Conservation (phyloP, 345 rosid genomes). For the Abelmoschus esculentus region DNA sequence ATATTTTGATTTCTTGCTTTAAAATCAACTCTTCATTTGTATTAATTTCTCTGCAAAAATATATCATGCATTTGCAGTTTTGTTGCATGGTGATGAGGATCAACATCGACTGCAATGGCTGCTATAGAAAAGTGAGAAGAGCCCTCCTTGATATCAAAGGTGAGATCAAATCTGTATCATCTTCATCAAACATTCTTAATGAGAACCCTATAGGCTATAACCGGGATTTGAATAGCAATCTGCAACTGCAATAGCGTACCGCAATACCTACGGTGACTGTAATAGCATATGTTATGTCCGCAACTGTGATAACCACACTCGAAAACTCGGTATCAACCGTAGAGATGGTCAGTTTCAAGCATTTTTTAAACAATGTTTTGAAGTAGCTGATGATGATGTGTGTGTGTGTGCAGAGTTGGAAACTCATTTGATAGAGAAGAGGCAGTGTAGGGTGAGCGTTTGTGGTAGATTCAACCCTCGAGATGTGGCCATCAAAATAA, state of each 20-base stretch:
- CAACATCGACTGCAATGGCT: constrained; percentile 47
- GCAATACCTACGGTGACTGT: too few species aligned
- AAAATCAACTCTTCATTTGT: neutral
- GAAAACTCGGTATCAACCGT: too few species aligned
- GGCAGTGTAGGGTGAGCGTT: constrained; percentile 31
- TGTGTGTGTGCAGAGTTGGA: constrained; percentile 26
- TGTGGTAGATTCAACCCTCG: constrained; percentile 32
- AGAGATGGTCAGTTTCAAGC: neutral
- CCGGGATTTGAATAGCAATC: too few species aligned
- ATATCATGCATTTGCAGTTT: constrained; percentile 15
- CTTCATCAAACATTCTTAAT: neutral
- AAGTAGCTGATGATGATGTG: neutral
- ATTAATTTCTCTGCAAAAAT: neutral
- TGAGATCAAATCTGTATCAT: constrained; percentile 4
- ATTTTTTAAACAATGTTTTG: too few species aligned
- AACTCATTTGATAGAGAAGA: constrained; percentile 36
- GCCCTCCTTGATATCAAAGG: constrained; percentile 38
- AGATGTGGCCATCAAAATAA: constrained; percentile 41
- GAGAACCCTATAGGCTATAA: neutral
- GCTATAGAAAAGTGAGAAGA: constrained; percentile 41
- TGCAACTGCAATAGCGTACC: too few species aligned
- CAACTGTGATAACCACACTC: too few species aligned
- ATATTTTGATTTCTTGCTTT: neutral
- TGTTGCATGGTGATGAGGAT: constrained; percentile 48
- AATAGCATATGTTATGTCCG: too few species aligned